Conservation (phyloP, 768 basidiomycete species). For the Guyanaporus albipodus region DNA sequence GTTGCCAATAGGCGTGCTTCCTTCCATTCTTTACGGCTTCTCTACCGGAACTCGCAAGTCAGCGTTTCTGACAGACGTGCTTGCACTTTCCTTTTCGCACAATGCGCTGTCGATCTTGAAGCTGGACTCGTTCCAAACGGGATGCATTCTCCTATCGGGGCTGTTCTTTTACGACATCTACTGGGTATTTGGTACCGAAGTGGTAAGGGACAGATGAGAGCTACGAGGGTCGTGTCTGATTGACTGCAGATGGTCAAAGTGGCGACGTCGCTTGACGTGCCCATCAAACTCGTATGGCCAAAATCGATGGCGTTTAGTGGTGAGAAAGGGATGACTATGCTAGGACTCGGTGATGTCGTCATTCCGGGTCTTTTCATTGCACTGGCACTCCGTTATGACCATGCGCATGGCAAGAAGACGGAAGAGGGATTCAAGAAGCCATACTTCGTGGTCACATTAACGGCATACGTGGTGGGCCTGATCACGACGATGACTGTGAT, state of each 20-base stretch:
- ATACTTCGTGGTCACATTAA: constrained; percentile 69
- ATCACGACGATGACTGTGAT: constrained; percentile 77
- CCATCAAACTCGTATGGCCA: constrained; percentile 90
- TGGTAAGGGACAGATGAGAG: constrained; percentile 47
- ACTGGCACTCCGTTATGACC: constrained; percentile 83
- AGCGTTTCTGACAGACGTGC: constrained; percentile 70
- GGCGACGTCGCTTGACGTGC: constrained; percentile 83
- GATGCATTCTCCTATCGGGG: constrained; percentile 73
- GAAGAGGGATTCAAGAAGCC: constrained; percentile 51
- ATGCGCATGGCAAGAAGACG: constrained; percentile 40
- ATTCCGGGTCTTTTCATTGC: constrained; percentile 70
- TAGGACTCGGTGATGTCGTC: constrained; percentile 88
- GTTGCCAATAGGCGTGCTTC: constrained; percentile 55
- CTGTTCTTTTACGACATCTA: constrained; percentile 93
- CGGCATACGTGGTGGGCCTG: constrained; percentile 73
- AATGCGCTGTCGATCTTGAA: constrained; percentile 76
- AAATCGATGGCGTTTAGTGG: constrained; percentile 53
- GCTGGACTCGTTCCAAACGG: constrained; percentile 88
- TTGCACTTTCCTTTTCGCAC: constrained; percentile 74
- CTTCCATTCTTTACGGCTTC: constrained; percentile 63
- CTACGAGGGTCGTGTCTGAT: constrained; percentile 1
- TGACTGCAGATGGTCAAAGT: constrained; percentile 81
- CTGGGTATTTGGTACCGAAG: constrained; percentile 90
- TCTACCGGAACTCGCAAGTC: constrained; percentile 46
- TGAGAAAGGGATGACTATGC: constrained; percentile 72